Evolutionary conservation across 768 basidiomycete species (phyloP).

Genomic region (Dioszegia aurantiaca): DNA sequence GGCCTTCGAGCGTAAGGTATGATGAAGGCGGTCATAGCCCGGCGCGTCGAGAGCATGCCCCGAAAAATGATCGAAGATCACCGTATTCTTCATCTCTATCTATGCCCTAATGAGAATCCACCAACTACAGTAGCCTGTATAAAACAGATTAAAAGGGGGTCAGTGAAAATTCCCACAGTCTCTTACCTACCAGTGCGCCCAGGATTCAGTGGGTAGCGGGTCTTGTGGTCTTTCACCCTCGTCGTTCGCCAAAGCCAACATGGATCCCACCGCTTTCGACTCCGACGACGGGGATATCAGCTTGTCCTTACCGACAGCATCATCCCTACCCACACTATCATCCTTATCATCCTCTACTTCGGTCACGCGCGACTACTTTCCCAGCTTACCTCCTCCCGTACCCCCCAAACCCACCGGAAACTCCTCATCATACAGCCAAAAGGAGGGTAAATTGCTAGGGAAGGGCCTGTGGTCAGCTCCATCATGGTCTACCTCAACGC

Average conservation of each 20-base stretch:
- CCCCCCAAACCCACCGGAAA: not conserved
- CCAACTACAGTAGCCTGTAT: too few species aligned
- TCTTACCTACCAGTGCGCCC: too few species aligned
- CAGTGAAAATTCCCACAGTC: too few species aligned
- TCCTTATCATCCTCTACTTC: constrained; percentile 3
- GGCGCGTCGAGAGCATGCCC: too few species aligned
- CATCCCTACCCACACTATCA: constrained; percentile 5
- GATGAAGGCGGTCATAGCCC: too few species aligned
- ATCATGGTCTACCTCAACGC: not conserved
- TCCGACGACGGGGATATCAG: constrained; percentile 25
- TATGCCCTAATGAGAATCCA: too few species aligned
- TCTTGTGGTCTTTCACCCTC: not conserved
- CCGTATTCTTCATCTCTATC: too few species aligned
- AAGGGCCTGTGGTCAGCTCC: constrained; percentile 1
- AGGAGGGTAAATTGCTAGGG: constrained; percentile 1
- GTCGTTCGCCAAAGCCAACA: not conserved
- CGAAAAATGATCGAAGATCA: too few species aligned
- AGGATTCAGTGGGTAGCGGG: too few species aligned
- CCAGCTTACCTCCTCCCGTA: not conserved
- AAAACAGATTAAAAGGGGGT: too few species aligned
- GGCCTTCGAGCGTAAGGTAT: too few species aligned
- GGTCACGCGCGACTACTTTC: not conserved
- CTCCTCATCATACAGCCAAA: not conserved
- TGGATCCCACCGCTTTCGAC: constrained; percentile 10
- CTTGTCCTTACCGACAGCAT: constrained; percentile 16